Evolutionary conservation across 2,329 filamentous ascomycete species (phyloP).

Genomic region (Colletotrichum eleusines): DNA sequence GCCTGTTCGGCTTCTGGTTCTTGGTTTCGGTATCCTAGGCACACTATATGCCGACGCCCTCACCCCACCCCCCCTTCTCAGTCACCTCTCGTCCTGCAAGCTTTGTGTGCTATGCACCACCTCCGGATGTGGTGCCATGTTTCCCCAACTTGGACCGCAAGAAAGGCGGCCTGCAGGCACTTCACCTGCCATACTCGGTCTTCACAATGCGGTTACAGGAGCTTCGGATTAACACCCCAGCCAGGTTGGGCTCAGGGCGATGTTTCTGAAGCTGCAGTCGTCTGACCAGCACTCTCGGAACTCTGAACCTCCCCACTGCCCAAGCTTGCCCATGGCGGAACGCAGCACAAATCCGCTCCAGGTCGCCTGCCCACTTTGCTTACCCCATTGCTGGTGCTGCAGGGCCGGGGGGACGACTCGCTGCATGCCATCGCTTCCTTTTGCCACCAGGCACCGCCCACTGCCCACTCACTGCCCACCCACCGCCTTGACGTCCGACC

Average conservation of each 20-base stretch:
- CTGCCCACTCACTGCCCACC: too few relatives aligned
- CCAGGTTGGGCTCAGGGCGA: conserved; percentile 3
- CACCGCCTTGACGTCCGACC: conserved; percentile 11
- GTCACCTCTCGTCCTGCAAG: neutral
- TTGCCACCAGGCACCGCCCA: conserved; percentile 37
- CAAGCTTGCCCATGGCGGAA: neutral
- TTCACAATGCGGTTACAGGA: conserved; percentile 2
- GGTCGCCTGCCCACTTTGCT: neutral
- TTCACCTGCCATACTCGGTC: conserved; percentile 1
- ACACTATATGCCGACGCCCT: neutral
- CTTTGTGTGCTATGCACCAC: conserved; percentile 5
- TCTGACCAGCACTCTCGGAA: neutral
- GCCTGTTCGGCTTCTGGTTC: neutral
- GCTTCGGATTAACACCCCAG: conserved; percentile 6
- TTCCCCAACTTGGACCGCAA: conserved; percentile 10
- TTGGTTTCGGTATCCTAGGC: neutral
- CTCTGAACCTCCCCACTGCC: neutral
- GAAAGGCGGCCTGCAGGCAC: conserved; percentile 11
- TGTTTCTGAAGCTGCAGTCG: conserved; percentile 24
- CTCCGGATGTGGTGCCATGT: conserved; percentile 10
- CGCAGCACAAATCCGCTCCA: neutral
- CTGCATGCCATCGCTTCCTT: conserved; percentile 26
- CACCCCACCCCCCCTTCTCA: neutral
- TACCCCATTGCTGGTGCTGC: conserved; percentile 14
- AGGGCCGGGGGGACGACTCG: conserved; percentile 9